phyloP scores from a whole-genome alignment of 371 early-diverging fungal genomes.

The Lichtheimia ramosa region DNA sequence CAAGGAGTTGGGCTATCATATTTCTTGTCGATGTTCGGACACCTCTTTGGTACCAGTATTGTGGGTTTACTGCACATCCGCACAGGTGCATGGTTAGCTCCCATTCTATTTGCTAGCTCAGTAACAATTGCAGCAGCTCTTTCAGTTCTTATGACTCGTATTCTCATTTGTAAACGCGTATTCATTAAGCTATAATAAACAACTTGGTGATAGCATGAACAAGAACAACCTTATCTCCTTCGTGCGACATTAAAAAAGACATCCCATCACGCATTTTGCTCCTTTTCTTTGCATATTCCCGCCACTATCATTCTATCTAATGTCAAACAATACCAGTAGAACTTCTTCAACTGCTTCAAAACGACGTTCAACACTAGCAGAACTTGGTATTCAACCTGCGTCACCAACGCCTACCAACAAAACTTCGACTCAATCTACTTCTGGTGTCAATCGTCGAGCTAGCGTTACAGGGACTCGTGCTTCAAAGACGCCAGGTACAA shows the following conservation, averaged over 20 bases:
- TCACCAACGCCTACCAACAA: conserved; percentile 15
- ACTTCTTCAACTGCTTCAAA: conserved; percentile 6
- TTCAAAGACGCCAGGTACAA: conserved; percentile 12
- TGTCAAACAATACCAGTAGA: too few relatives aligned
- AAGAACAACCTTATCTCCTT: too few relatives aligned
- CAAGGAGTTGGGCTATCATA: conserved; percentile 42
- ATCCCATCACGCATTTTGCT: too few relatives aligned
- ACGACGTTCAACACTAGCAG: conserved; percentile 34
- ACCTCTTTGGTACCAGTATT: conserved; percentile 47
- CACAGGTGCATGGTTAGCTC: conserved; percentile 39
- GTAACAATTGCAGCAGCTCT: conserved; percentile 32
- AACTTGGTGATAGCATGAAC: too few relatives aligned
- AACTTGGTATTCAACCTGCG: conserved; percentile 32
- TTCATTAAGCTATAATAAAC: too few relatives aligned
- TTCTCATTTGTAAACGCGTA: too few relatives aligned
- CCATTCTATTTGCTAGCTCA: conserved; percentile 50
- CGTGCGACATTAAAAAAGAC: too few relatives aligned
- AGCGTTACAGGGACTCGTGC: conserved; percentile 11
- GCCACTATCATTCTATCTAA: too few relatives aligned
- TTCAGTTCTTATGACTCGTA: too few relatives aligned
- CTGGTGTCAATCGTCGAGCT: conserved; percentile 13
- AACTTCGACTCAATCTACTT: conserved; percentile 13
- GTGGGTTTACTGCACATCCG: conserved; percentile 40
- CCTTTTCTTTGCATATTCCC: too few relatives aligned
- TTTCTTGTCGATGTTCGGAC: conserved; percentile 38